Evolutionary conservation across 2,329 filamentous ascomycete species (phyloP), one percentile per base, ranked within the genome.

Genomic region (Apiospora hydei): DNA sequence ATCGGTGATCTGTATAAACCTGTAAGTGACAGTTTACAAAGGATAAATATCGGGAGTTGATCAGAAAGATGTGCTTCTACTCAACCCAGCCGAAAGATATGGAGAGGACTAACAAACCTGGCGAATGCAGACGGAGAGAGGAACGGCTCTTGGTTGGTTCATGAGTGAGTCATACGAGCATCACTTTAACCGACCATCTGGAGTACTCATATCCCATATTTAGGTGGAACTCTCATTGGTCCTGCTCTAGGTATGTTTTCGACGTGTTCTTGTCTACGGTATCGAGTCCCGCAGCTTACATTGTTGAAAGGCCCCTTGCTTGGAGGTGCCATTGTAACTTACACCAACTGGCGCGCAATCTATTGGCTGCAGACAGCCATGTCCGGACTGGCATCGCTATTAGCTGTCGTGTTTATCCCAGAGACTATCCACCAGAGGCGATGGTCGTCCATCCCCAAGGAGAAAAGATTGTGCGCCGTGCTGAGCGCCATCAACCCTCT

Each of bases 161-260:
- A 71, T 67, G 57, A 68, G 34, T 46, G 13, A 51, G 61, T 68
- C 18, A 68, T 16, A 14, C 14, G 2, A 13, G 3, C 26, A 13
- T 53, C 30, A 34, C 8, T 14, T 10, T 34, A 21, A 21, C 16
- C 14, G n/a, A 6, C 41, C 30, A 43, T 71, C 4, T 51, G 57
- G 18, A 30, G 69, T 41, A 66, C 69, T 38, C 51, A 81, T 1
- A 84, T 84, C 4, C 80, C 82, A 2, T 84, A 83, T 0, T 84
- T 82, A 78, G 78, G 80, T 46, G 84, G 84, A 7, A 82, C 80
- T 2, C 82, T 85, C 13, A 77, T 80, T 68, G 84, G 84, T 0
- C 83, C 84, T 71, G 83, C 84, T 16, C 77, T 85, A 71, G 83
- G 83, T 84, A 77, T 53, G 69, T 46, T 24, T 21, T n/a, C 49